Evolutionary conservation across 2,329 filamentous ascomycete genomes (phyloP).

Genomic region (Ascochyta fabae): DNA sequence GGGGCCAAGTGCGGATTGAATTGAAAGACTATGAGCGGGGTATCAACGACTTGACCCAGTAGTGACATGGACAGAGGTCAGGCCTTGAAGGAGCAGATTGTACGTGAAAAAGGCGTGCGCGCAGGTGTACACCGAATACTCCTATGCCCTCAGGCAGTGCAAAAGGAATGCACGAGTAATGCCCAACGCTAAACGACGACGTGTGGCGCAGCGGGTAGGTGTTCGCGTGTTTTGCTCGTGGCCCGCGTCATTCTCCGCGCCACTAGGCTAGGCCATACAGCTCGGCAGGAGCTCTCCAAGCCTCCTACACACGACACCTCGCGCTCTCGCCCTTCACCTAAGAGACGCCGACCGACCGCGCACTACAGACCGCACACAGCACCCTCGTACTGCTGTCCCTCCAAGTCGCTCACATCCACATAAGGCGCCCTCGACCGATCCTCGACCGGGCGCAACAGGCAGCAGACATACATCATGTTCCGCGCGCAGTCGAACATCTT

Average conservation of each 20-base stretch:
- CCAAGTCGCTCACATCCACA: not conserved
- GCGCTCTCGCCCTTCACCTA: slow-evolving; percentile 7
- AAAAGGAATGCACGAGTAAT: not conserved
- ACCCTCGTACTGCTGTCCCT: not conserved
- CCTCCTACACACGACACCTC: slow-evolving; percentile 27
- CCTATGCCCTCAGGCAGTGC: not conserved
- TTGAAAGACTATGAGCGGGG: too few species aligned
- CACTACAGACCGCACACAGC: not conserved
- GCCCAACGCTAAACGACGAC: not conserved
- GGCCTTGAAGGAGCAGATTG: too few species aligned
- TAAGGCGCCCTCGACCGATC: not conserved
- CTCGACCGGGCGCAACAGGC: slow-evolving; percentile 1
- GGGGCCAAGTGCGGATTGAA: not conserved
- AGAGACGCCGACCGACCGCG: not conserved
- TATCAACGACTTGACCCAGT: too few species aligned
- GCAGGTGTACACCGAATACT: too few species aligned
- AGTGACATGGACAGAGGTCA: too few species aligned
- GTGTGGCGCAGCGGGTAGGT: slow-evolving; percentile 21
- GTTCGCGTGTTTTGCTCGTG: slow-evolving; percentile 7
- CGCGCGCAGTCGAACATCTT: slow-evolving; percentile 69
- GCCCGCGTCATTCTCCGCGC: slow-evolving; percentile 26
- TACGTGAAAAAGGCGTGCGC: too few species aligned
- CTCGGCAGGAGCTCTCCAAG: slow-evolving; percentile 27
- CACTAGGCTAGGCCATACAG: slow-evolving; percentile 9
- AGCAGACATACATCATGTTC: slow-evolving; percentile 51